These are phyloP conservation scores for Leccinellum rugosiceps DNA, from an alignment of 768 basidiomycete genomes.

Conservation along the genomic window DNA sequence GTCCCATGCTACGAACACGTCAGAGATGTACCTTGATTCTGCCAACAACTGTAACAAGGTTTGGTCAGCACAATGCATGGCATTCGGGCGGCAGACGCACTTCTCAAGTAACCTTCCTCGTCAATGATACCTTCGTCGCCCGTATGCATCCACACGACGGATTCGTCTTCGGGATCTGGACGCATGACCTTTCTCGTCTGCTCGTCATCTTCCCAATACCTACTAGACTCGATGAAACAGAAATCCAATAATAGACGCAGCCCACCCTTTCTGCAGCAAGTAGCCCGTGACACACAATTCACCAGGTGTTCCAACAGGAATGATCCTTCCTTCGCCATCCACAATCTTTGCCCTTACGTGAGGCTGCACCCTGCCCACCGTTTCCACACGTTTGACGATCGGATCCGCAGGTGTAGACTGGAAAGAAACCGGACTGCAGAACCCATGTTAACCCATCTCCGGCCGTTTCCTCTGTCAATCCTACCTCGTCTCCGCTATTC, in stretches of 20 bases:
- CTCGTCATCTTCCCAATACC: slow-evolving; percentile 74
- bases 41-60: slow-evolving; percentile 56
- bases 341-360: slow-evolving; percentile 77
- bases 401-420: slow-evolving; percentile 71
- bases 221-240: slow-evolving; percentile 23
- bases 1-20: not conserved
- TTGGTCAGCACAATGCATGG: not conserved
- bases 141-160: slow-evolving; percentile 76
- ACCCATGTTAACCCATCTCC: slow-evolving; percentile 1
- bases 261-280: slow-evolving; percentile 73
- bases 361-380: slow-evolving; percentile 72
- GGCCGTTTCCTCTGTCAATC: not conserved
- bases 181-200: slow-evolving; percentile 64
- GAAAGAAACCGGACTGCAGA: slow-evolving; percentile 72
- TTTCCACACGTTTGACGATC: slow-evolving; percentile 73
- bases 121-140: slow-evolving; percentile 83
- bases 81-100: slow-evolving; percentile 38
- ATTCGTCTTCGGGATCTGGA: slow-evolving; percentile 45
- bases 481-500: slow-evolving; percentile 70
- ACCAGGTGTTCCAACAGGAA: slow-evolving; percentile 72
- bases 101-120: slow-evolving; percentile 71
- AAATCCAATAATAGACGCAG: not conserved
- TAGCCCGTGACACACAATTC: slow-evolving; percentile 77
- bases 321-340: slow-evolving; percentile 52
- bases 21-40: slow-evolving; percentile 60